Percentiles rank a stretch among this genome's conserved stretches.
These are phyloP conservation scores for Keithomyces neogunnii DNA, from an alignment of 2,329 filamentous ascomycete genomes.

Conservation along the genomic window DNA sequence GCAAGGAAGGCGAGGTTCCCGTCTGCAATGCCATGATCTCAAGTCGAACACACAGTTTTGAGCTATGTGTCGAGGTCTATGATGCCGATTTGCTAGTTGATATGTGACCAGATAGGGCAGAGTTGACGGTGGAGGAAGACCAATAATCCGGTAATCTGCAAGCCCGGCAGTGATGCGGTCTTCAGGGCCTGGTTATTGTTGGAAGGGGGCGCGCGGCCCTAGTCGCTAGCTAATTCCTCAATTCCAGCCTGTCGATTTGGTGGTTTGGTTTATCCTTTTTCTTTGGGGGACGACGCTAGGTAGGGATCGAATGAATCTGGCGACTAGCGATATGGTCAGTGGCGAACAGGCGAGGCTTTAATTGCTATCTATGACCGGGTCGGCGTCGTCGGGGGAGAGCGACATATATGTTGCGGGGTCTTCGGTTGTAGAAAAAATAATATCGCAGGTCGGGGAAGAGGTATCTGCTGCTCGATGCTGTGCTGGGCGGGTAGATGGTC, in stretches of 20 bases:
- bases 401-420: neutral
- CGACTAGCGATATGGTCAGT: neutral
- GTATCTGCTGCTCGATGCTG: neutral
- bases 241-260: neutral
- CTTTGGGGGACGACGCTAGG: neutral
- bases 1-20: slow-evolving; percentile 17
- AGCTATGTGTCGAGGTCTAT: slow-evolving; percentile 6
- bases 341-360: neutral
- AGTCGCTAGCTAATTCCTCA: neutral
- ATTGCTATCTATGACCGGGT: no score
- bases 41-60: neutral
- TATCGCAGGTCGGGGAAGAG: neutral
- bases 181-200: slow-evolving; percentile 3
- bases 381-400: neutral
- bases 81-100: slow-evolving; percentile 10
- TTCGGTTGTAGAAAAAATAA: neutral
- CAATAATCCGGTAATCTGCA: slow-evolving; percentile 3
- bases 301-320: neutral
- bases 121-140: slow-evolving; percentile 11
- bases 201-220: slow-evolving; percentile 8
- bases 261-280: neutral
- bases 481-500: neutral
- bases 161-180: neutral
- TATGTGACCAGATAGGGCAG: slow-evolving; percentile 15
- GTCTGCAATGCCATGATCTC: slow-evolving; percentile 21